Evolutionary conservation across 192 early-diverging fungal genomes (phyloP).

Genomic region (Coemansia umbellata): DNA sequence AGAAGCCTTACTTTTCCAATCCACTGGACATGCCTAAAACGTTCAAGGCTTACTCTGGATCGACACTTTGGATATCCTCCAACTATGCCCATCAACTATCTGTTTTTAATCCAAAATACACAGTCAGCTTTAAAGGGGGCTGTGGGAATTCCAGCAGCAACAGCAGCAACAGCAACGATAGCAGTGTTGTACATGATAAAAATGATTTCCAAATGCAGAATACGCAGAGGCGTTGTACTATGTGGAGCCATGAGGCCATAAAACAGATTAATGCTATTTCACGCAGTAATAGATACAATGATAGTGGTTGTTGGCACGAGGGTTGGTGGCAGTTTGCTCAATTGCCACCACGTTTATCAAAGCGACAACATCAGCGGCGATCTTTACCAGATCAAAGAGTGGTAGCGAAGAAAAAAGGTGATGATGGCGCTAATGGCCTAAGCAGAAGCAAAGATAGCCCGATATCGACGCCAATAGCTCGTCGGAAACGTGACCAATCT

Average conservation of each 20-base stretch:
- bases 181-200: neutral
- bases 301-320: too few species aligned
- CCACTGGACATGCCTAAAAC: slow-evolving; percentile 6
- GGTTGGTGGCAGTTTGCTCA: slow-evolving; percentile 39
- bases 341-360: slow-evolving; percentile 30
- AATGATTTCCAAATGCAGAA: neutral
- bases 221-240: slow-evolving; percentile 8
- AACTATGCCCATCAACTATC: neutral
- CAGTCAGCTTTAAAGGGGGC: too few species aligned
- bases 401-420: neutral
- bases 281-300: too few species aligned
- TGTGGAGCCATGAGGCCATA: slow-evolving; percentile 17
- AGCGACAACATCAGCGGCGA: neutral
- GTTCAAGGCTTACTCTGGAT: slow-evolving; percentile 8
- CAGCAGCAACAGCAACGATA: neutral
- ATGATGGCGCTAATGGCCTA: too few species aligned
- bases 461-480: slow-evolving; percentile 11
- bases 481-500: slow-evolving; percentile 36
- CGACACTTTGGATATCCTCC: neutral
- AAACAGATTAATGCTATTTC: neutral
- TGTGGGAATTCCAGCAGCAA: too few species aligned
- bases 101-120: slow-evolving; percentile 20
- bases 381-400: neutral
- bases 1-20: slow-evolving; percentile 17
- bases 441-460: too few species aligned